Percentiles rank a stretch among this genome's conserved stretches.
Evolutionary conservation across 768 basidiomycete species (phyloP).

Genomic region (Brasilioporus rufonigricans): DNA sequence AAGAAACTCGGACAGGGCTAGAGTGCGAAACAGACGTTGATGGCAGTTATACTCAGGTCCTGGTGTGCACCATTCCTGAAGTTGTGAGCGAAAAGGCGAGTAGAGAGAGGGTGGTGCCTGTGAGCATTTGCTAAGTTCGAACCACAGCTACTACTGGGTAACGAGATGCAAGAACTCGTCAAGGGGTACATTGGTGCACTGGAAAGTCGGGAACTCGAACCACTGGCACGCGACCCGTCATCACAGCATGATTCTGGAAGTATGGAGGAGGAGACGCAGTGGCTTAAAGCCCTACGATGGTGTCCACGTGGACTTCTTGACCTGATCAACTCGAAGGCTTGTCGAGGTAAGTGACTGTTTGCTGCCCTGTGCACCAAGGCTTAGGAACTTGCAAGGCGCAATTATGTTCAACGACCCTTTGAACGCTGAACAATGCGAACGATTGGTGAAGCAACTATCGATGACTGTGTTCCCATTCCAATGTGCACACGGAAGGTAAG

Average conservation of each 20-base stretch:
- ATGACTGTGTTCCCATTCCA: slow-evolving; percentile 85
- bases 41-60: slow-evolving; percentile 59
- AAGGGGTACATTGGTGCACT: slow-evolving; percentile 68
- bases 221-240: slow-evolving; percentile 12
- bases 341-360: slow-evolving; percentile 66
- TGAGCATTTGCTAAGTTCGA: slow-evolving; percentile 9
- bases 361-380: not conserved
- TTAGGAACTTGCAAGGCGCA: slow-evolving; percentile 57
- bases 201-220: slow-evolving; percentile 43
- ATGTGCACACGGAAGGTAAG: slow-evolving; percentile 91
- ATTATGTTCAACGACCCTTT: slow-evolving; percentile 96
- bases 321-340: slow-evolving; percentile 92
- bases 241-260: slow-evolving; percentile 10
- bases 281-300: slow-evolving; percentile 74
- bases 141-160: slow-evolving; percentile 56
- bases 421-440: slow-evolving; percentile 61
- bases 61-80: slow-evolving; percentile 61
- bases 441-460: slow-evolving; percentile 65
- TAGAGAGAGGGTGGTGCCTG: not conserved
- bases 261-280: slow-evolving; percentile 33
- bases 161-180: slow-evolving; percentile 74
- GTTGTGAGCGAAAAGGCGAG: slow-evolving; percentile 68
- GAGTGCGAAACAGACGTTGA: slow-evolving; percentile 18
- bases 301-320: slow-evolving; percentile 84
- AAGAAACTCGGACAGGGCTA: slow-evolving; percentile 19